A percentile compares a stretch with the other conserved stretches of the same genome.
Evolutionary conservation across 345 rosid genomes (phyloP).

Genomic region (Acer yangbiense): DNA sequence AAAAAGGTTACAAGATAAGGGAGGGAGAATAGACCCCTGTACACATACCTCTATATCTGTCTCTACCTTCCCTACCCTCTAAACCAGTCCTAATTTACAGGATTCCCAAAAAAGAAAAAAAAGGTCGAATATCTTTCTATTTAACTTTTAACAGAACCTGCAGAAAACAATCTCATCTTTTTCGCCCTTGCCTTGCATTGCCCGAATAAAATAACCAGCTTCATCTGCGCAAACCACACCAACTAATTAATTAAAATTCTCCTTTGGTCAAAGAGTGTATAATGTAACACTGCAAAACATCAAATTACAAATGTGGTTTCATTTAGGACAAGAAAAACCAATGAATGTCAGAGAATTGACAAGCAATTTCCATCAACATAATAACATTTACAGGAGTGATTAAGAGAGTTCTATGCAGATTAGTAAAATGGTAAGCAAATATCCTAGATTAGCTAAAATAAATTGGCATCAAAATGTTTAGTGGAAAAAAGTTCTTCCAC

Average conservation of each 20-base stretch:
- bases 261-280: not conserved
- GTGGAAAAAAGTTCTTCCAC: not conserved
- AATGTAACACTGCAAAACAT: not conserved
- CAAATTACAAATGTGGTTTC: too few relatives aligned
- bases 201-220: slow-evolving; percentile 38
- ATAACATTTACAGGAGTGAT: not conserved
- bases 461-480: not conserved
- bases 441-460: not conserved
- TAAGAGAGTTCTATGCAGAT: not conserved
- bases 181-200: slow-evolving; percentile 21
- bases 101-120: slow-evolving; percentile 25
- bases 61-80: slow-evolving; percentile 55
- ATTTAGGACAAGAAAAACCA: not conserved
- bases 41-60: slow-evolving; percentile 63
- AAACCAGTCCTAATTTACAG: slow-evolving; percentile 61
- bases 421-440: not conserved
- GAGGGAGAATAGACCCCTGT: slow-evolving; percentile 52
- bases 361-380: too few relatives aligned
- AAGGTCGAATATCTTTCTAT: slow-evolving; percentile 16
- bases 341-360: not conserved
- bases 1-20: slow-evolving; percentile 27
- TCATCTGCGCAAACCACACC: slow-evolving; percentile 41
- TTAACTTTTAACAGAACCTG: slow-evolving; percentile 28
- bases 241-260: not conserved
- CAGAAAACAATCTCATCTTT: slow-evolving; percentile 24